Base-by-base conservation (phyloP, 2,329 filamentous ascomycete genomes). In the Curvularia hawaiiensis region DNA sequence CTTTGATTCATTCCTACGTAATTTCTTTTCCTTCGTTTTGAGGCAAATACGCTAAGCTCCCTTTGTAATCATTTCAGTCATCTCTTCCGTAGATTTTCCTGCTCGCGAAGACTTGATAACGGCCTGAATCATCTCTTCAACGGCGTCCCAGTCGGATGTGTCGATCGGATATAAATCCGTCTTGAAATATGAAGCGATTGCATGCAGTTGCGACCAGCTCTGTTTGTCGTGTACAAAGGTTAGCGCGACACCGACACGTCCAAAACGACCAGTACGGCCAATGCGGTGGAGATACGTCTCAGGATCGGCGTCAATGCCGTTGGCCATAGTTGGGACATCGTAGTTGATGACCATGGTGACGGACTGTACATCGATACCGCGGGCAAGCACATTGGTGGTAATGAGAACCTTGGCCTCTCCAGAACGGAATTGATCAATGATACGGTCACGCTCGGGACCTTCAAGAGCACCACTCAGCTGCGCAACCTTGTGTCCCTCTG, bases 291-390 rank as follows among this genome's bases (percentile, higher is more conserved):
- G 89, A 74, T 99, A 99, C 0, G 95, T 99, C 80, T 98, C 93
- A 46, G 88, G 88, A 73, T 99, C 95, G 14, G 94, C 90, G 31
- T 84, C 79, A 9, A 60, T 58, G 40, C 90, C 88, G 72, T 89
- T 89, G 22, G 76, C 76, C 46, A 78, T 76, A 54, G 82, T 81
- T 4, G 82, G 82, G 33, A 84, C 78, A 69, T 87, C 81, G 78
- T 99, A 99, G 82, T 99, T 99, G 82, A 99, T 92, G 52, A 99
- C 95, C 89, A 99, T 95, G 10, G 92, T 97, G 14, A 99, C 95
- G 28, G 88, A 88, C 79, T 96, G 78, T 74, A 98, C 81, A 72
- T 99, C 95, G 70, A 99, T 98, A 74, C 95, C 95, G 73, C 95
- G 92, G 9, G 95, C 91, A 57, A 99, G 85, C 38, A 99, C 93